Evolutionary conservation across 1,284 basidiomycete genomes (phyloP).

Genomic region (Porodaedalea pini): DNA sequence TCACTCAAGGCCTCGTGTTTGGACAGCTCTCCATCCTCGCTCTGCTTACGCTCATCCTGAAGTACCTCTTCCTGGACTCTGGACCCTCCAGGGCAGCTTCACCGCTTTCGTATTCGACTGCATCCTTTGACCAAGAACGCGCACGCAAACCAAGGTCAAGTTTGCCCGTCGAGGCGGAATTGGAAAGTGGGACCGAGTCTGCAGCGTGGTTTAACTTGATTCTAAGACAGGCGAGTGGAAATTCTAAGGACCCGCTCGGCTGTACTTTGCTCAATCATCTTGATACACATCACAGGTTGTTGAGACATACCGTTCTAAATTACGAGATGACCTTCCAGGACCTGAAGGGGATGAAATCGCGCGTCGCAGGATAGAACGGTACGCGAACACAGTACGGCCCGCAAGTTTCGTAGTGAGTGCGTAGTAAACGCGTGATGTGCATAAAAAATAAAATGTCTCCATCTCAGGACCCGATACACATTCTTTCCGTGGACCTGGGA

Average conservation of each 20-base stretch:
- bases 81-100: conserved; percentile 41
- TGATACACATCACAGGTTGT: conserved; percentile 45
- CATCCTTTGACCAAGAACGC: conserved; percentile 12
- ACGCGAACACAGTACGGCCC: conserved; percentile 68
- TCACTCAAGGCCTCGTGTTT: conserved; percentile 77
- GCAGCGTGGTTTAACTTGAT: conserved; percentile 75
- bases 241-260: background rate
- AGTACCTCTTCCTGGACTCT: conserved; percentile 78
- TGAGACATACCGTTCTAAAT: conserved; percentile 67
- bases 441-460: conserved; percentile 7
- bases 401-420: conserved; percentile 58
- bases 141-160: conserved; percentile 24
- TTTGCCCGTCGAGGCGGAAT: conserved; percentile 21
- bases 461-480: conserved; percentile 64
- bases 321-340: conserved; percentile 58
- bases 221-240: conserved; percentile 53
- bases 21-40: conserved; percentile 76
- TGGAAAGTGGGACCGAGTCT: conserved; percentile 43
- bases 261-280: conserved; percentile 3
- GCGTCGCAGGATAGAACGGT: conserved; percentile 64
- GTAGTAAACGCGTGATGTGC: background rate
- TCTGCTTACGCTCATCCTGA: conserved; percentile 67
- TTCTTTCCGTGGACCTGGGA: conserved; percentile 73
- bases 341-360: conserved; percentile 69
- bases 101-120: conserved; percentile 22